Conservation (phyloP, 2,329 filamentous ascomycete genomes). For the Fusarium albidum region DNA sequence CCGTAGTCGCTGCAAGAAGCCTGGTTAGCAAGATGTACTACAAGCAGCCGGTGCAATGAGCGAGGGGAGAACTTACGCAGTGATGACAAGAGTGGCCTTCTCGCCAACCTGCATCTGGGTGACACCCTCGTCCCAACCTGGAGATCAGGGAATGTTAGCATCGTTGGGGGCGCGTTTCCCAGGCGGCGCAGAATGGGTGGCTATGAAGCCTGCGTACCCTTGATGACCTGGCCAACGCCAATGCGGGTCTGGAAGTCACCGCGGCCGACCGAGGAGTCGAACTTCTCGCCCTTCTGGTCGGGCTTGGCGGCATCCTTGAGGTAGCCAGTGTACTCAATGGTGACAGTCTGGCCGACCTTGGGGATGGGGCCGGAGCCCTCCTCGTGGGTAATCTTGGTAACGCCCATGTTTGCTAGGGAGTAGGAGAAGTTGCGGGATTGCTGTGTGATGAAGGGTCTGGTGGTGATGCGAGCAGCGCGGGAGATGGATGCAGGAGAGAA, state of each 20-base stretch:
- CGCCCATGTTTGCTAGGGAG: constrained; percentile 66
- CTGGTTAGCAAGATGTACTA: constrained; percentile 25
- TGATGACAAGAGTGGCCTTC: constrained; percentile 85
- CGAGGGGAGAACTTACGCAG: constrained; percentile 45
- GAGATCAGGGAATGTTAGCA: constrained; percentile 14
- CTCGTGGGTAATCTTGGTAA: constrained; percentile 71
- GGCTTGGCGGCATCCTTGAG: constrained; percentile 72
- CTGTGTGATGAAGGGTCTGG: constrained; percentile 28
- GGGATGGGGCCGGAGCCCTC: constrained; percentile 72
- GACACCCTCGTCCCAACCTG: constrained; percentile 89
- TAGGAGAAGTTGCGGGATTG: constrained; percentile 33
- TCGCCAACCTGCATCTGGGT: constrained; percentile 88
- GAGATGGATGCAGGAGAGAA: constrained; percentile 32
- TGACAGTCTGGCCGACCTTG: constrained; percentile 73
- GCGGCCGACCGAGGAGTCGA: constrained; percentile 85
- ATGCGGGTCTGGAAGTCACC: constrained; percentile 81
- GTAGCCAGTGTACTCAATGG: constrained; percentile 92
- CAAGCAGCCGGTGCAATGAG: no score
- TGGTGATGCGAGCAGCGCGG: constrained; percentile 25
- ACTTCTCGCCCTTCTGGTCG: constrained; percentile 77
- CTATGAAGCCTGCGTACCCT: constrained; percentile 63
- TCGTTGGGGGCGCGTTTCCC: neutral
- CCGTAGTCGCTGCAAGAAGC: constrained; percentile 63
- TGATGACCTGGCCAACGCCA: constrained; percentile 85
- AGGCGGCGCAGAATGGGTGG: neutral